Conservation (phyloP, 1,284 basidiomycete species). For the Cutaneotrichosporon daszewskae region DNA sequence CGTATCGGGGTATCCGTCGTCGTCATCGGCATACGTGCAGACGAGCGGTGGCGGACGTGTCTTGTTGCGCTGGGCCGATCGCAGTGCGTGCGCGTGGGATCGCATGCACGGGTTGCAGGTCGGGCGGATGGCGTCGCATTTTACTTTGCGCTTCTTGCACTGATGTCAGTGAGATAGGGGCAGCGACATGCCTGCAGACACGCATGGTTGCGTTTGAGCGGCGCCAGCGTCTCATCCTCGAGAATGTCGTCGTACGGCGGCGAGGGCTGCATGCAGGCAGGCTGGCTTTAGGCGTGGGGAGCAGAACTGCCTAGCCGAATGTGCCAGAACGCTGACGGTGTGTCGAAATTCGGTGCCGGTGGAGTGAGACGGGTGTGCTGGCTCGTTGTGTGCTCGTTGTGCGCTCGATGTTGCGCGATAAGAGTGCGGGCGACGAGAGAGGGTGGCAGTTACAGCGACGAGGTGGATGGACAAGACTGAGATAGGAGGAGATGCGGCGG, state of each 20-base stretch:
- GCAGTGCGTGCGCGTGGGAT: constrained; percentile 40
- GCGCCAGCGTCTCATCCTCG: constrained; percentile 39
- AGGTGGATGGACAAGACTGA: neutral
- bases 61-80: constrained; percentile 36
- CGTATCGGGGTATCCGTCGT: neutral
- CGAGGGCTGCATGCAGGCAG: constrained; percentile 18
- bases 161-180: constrained; percentile 9
- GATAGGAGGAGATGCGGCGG: neutral
- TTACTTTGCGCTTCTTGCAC: constrained; percentile 45
- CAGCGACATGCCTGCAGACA: constrained; percentile 22
- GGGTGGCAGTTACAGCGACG: neutral
- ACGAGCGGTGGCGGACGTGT: constrained; percentile 22
- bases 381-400: too few species aligned
- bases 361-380: neutral
- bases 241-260: constrained; percentile 28
- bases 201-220: constrained; percentile 43
- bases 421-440: neutral
- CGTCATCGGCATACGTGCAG: constrained; percentile 34
- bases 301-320: neutral
- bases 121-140: constrained; percentile 39
- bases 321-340: neutral
- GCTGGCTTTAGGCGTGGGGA: neutral
- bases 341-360: neutral
- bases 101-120: constrained; percentile 40
- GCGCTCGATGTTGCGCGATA: too few species aligned